Evolutionary conservation across 805 yeast genomes (phyloP).

Genomic region (Wickerhamomyces rabaulensis): DNA sequence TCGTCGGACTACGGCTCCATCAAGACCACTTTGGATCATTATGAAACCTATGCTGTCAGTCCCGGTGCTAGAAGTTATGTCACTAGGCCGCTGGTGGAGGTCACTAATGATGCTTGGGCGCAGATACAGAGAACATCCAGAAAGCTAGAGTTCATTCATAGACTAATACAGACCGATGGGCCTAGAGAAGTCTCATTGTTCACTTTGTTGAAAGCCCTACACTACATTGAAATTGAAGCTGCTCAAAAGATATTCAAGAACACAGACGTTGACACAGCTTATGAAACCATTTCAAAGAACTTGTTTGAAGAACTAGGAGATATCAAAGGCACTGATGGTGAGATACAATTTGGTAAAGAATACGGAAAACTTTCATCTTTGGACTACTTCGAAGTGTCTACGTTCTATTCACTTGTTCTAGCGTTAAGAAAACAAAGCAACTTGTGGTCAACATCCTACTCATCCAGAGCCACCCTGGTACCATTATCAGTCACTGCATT

Average conservation of each 20-base stretch:
- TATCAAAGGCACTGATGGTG: slow-evolving; percentile 21
- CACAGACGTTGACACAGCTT: slow-evolving; percentile 22
- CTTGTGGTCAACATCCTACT: slow-evolving; percentile 36
- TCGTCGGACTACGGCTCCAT: slow-evolving; percentile 24
- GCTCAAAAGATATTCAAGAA: slow-evolving; percentile 15
- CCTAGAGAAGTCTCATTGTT: slow-evolving; percentile 36
- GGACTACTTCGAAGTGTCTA: slow-evolving; percentile 20
- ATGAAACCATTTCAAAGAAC: slow-evolving; percentile 16
- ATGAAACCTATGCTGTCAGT: slow-evolving; percentile 27
- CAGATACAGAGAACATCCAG: slow-evolving; percentile 33
- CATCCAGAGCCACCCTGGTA: slow-evolving; percentile 27
- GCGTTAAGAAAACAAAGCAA: slow-evolving; percentile 44
- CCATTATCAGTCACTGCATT: slow-evolving; percentile 40
- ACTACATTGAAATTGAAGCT: slow-evolving; percentile 26
- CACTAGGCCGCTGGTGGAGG: slow-evolving; percentile 29
- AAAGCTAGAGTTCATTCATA: slow-evolving; percentile 42
- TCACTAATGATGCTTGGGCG: slow-evolving; percentile 37
- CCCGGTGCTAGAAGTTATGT: slow-evolving; percentile 27
- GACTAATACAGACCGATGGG: slow-evolving; percentile 35
- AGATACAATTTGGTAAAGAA: slow-evolving; percentile 14
- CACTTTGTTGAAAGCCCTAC: slow-evolving; percentile 32
- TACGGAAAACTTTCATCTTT: slow-evolving; percentile 4
- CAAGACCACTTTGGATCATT: slow-evolving; percentile 25
- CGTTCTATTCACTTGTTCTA: slow-evolving; percentile 41
- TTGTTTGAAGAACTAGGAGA: slow-evolving; percentile 18